Conservation (phyloP, 805 yeast genomes). For the Jamesozyma piceae region DNA sequence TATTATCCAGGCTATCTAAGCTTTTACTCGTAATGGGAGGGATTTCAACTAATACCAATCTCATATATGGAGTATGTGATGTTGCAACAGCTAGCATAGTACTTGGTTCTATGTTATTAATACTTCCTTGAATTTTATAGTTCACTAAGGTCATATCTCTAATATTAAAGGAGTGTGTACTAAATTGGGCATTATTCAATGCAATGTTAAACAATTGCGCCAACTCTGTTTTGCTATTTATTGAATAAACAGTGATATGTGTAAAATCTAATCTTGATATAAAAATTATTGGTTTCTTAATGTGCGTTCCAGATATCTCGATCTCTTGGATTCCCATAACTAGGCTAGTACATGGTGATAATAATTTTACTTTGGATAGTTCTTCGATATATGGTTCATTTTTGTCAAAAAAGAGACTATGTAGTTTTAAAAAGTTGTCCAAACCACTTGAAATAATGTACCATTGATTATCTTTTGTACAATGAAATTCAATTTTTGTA, state of each 20-base stretch:
- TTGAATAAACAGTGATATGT: conserved; percentile 38
- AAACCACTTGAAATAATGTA: conserved; percentile 50
- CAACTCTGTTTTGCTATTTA: conserved; percentile 14
- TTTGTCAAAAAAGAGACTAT: conserved; percentile 21
- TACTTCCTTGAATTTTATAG: conserved; percentile 24
- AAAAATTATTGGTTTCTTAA: conserved; percentile 34
- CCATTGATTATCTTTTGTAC: conserved; percentile 14
- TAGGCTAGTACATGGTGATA: conserved; percentile 46
- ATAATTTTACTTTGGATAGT: conserved; percentile 30
- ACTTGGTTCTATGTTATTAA: conserved; percentile 1
- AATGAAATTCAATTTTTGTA: conserved; percentile 26
- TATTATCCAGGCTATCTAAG: not conserved
- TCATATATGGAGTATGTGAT: conserved; percentile 68
- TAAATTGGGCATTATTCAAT: conserved; percentile 64
- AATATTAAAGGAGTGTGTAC: conserved; percentile 46
- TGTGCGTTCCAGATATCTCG: conserved; percentile 11
- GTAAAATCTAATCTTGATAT: conserved; percentile 55
- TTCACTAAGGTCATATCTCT: conserved; percentile 37
- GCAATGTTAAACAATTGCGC: conserved; percentile 41
- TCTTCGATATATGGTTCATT: conserved; percentile 4
- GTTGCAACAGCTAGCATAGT: conserved; percentile 52
- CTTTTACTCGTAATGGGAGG: conserved; percentile 20
- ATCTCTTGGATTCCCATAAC: conserved; percentile 22
- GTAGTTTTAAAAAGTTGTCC: conserved; percentile 40
- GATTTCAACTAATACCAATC: conserved; percentile 48